Percentiles rank a stretch among this genome's conserved stretches.
Conservation (phyloP, 495 filamentous ascomycete genomes). For the Platismatia glauca region DNA sequence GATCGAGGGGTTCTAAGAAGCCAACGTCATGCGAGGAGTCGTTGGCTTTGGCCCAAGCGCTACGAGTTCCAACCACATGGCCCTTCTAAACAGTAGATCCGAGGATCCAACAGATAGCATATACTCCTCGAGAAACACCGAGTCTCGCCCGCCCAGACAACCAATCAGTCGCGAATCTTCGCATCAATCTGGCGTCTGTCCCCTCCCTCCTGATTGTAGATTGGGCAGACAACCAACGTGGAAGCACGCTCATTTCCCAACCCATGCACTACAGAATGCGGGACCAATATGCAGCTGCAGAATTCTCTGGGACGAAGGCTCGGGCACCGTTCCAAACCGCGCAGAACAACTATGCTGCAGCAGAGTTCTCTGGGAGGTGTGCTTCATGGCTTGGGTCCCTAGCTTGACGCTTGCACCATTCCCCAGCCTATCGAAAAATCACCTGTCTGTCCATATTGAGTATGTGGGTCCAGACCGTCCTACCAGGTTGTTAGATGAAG, state of each 20-base stretch:
- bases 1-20: not conserved
- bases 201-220: not conserved
- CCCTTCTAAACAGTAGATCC: not conserved
- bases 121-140: not conserved
- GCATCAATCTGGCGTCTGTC: not conserved
- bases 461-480: conserved; percentile 10
- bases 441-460: conserved; percentile 4
- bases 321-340: not conserved
- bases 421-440: not conserved
- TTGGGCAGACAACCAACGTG: not conserved
- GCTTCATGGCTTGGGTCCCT: conserved; percentile 6
- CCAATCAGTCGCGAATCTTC: not conserved
- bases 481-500: not conserved
- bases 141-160: not conserved
- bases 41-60: not conserved
- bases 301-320: not conserved
- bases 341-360: not conserved
- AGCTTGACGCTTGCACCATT: conserved; percentile 7
- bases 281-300: not conserved
- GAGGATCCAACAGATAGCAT: not conserved
- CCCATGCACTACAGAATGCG: too few species aligned
- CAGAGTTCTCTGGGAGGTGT: not conserved
- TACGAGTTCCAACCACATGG: not conserved
- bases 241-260: not conserved
- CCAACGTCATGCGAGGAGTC: not conserved